Conservation (phyloP, 1,284 basidiomycete genomes). For the Stygiomarasmius scandens region DNA sequence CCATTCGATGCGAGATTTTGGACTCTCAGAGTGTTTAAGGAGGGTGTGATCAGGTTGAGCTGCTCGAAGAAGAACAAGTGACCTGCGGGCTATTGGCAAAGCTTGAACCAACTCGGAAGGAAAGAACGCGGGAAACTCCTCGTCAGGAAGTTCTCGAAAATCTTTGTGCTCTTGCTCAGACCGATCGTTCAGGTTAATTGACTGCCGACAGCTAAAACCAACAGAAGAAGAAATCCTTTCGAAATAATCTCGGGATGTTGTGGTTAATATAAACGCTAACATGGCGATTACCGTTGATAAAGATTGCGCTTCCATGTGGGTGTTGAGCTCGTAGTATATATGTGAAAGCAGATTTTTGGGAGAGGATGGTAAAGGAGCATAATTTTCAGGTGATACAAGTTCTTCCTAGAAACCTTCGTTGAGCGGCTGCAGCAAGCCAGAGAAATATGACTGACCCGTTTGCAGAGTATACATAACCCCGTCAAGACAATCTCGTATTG, state of each 20-base stretch:
- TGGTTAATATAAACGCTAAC: conserved; percentile 65
- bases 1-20: conserved; percentile 50
- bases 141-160: conserved; percentile 19
- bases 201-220: conserved; percentile 46
- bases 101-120: conserved; percentile 47
- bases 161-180: too few species aligned
- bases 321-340: conserved; percentile 53
- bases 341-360: conserved; percentile 56
- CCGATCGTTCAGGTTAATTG: conserved; percentile 20
- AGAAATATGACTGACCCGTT: conserved; percentile 46
- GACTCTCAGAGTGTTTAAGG: conserved; percentile 33
- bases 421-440: conserved; percentile 2
- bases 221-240: conserved; percentile 55
- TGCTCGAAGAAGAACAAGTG: conserved; percentile 60
- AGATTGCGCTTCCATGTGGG: conserved; percentile 55
- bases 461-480: conserved; percentile 56
- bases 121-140: conserved; percentile 63
- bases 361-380: conserved; percentile 42
- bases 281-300: conserved; percentile 46
- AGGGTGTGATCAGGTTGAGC: conserved; percentile 65
- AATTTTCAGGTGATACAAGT: conserved; percentile 40
- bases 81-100: conserved; percentile 65
- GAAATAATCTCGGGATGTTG: conserved; percentile 63
- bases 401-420: conserved; percentile 39
- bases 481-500: conserved; percentile 51